These are phyloP conservation scores for Osmanthus fragrans DNA, from an alignment of 257 asterid genomes.

Conservation along the genomic window DNA sequence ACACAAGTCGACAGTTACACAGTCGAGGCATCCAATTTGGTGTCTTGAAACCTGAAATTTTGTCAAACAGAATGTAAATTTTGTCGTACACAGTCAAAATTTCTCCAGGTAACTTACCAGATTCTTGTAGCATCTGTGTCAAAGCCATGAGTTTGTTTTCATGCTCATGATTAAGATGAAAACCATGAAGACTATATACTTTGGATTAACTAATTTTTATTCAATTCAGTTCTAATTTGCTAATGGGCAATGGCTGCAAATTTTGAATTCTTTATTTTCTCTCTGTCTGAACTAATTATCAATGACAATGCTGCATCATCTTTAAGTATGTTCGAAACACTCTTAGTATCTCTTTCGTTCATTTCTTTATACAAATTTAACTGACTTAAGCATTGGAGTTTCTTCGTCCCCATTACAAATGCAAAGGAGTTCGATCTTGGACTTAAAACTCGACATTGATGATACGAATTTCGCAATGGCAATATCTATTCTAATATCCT, in stretches of 20 bases:
- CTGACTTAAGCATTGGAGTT: background rate
- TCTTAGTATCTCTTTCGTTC: background rate
- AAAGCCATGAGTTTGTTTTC: background rate
- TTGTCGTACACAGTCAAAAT: constrained; percentile 19
- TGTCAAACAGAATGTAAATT: constrained; percentile 10
- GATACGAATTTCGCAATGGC: background rate
- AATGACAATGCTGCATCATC: too few species aligned
- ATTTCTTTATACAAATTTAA: too few species aligned
- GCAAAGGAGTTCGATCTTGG: background rate
- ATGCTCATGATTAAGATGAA: background rate
- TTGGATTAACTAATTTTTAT: background rate
- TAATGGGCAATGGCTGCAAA: too few species aligned
- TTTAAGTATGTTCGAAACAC: too few species aligned
- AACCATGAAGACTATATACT: background rate
- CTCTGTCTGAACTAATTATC: too few species aligned
- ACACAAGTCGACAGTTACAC: constrained; percentile 25
- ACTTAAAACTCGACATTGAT: background rate
- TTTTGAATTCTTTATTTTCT: too few species aligned
- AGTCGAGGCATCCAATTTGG: constrained; percentile 42
- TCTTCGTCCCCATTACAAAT: background rate
- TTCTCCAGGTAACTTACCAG: background rate
- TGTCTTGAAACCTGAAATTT: constrained; percentile 38
- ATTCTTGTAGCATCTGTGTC: background rate
- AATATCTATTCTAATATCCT: background rate
- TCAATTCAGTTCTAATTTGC: background rate